Evolutionary conservation across 805 yeast genomes (phyloP), one percentile per base, ranked within the genome.

Genomic region (Candida pseudofarinosa): DNA sequence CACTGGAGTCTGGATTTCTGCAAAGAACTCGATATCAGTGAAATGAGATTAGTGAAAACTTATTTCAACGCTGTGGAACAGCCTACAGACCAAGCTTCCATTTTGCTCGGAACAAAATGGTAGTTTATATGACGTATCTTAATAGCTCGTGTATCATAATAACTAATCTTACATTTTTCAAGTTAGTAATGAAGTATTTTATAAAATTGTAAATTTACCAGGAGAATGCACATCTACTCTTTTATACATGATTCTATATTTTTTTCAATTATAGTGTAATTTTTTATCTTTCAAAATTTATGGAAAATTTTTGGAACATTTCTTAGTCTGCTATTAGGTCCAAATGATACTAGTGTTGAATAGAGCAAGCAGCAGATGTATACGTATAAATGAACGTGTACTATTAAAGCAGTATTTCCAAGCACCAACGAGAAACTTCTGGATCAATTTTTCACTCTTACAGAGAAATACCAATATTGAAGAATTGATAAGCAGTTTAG

Each of bases 21-120:
- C 40, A 40, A 19, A 0, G 55, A 58, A 35, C 63, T 59, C 44
- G 58, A 54, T 3, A 51, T 74, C 3, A 43, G 44, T 15, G 62
- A 58, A 23, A 52, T 58, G 16, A 62, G 83, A 46, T 48, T 80
- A 38, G 54, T 70, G 44, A 60, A 65, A 37, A 76, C 80, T 2
- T 63, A 67, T 43, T 79, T 79, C 58, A 65, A 64, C 35, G 73
- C 64, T 35, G 78, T 80, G 38, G 82, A 75, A 40, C 69, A 73
- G 48, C 74, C 80, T 8, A 71, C 71, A 4, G 82, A 76, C 49
- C 69, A 72, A 3, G 59, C 66, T 18, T 58, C 74, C 5, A 59
- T 74, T 13, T 58, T 79, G 39, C 63, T 80, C 19, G 83, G 83
- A 3, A 76, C 78, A 13, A 78, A 74, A 47, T 80, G 85, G 85